These are phyloP conservation scores for Pyrus betulifolia DNA, from an alignment of 306 rosid species.

Conservation along the genomic window DNA sequence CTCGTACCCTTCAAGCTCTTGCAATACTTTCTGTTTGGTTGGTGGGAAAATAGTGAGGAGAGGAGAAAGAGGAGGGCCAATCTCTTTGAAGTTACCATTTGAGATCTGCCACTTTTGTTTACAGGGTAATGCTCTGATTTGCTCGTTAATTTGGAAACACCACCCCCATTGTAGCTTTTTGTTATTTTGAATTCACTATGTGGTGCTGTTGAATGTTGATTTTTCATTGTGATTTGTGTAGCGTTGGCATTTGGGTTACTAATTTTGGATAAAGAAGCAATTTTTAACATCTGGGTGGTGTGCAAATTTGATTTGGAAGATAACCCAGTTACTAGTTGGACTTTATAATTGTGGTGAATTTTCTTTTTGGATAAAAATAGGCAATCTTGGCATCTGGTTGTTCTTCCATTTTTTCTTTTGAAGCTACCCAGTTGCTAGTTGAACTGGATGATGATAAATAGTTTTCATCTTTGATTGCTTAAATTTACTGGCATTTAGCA, in stretches of 20 bases:
- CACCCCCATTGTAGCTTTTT: not conserved
- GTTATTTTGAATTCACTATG: not conserved
- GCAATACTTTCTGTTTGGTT: conserved; percentile 26
- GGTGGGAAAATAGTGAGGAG: conserved; percentile 1
- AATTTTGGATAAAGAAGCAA: not conserved
- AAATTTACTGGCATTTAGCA: not conserved
- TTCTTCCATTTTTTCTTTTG: conserved; percentile 2
- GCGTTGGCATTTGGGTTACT: not conserved
- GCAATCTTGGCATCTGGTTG: conserved; percentile 2
- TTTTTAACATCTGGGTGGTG: conserved; percentile 1
- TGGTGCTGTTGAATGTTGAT: not conserved
- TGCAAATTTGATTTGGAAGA: conserved; percentile 4
- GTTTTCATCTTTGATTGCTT: not conserved
- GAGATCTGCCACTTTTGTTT: conserved; percentile 54
- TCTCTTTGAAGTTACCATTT: conserved; percentile 14
- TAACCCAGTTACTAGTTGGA: not conserved
- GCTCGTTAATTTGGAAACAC: conserved; percentile 1
- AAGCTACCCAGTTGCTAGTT: not conserved
- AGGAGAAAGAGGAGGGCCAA: conserved; percentile 4
- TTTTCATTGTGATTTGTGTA: not conserved
- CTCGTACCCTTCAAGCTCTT: not conserved
- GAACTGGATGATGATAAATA: conserved; percentile 6
- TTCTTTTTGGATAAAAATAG: not conserved
- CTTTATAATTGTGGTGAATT: not conserved
- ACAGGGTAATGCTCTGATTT: conserved; percentile 32